Conservation (phyloP, 2,329 filamentous ascomycete species). For the Diplocarpon rosae region DNA sequence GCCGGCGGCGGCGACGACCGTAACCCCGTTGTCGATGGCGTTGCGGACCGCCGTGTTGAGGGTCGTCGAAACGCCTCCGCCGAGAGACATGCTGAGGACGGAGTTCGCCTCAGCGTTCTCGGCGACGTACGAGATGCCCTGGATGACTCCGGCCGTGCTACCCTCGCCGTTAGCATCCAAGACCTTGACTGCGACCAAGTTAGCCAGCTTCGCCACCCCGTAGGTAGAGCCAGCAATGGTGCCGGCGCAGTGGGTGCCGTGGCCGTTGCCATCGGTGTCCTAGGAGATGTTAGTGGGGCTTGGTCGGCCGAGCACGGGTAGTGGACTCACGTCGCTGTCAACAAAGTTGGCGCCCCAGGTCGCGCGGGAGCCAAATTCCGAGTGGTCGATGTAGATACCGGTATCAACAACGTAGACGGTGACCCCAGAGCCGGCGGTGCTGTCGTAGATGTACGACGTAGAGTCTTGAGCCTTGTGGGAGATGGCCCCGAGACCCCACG, state of each 20-base stretch:
- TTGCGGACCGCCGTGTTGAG: conserved; percentile 40
- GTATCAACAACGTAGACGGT: conserved; percentile 30
- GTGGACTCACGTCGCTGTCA: conserved; percentile 19
- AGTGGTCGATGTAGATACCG: conserved; percentile 28
- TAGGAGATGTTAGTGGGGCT: conserved; percentile 11
- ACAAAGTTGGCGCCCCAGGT: conserved; percentile 27
- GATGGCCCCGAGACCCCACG: conserved; percentile 28
- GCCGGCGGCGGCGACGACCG: conserved; percentile 44
- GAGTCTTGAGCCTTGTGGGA: conserved; percentile 21
- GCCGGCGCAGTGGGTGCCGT: conserved; percentile 34
- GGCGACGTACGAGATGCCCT: conserved; percentile 30
- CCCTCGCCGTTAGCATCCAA: conserved; percentile 26
- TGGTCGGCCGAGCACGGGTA: no score
- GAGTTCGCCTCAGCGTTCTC: conserved; percentile 27
- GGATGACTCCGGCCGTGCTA: conserved; percentile 28
- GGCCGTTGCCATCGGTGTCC: conserved; percentile 30
- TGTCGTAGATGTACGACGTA: conserved; percentile 27
- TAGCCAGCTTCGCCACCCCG: conserved; percentile 31
- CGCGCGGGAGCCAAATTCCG: conserved; percentile 29
- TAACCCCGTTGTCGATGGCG: conserved; percentile 36
- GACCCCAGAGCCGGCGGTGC: conserved; percentile 26
- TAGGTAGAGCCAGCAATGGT: conserved; percentile 31
- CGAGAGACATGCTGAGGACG: conserved; percentile 46
- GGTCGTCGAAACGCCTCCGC: conserved; percentile 33
- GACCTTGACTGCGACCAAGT: conserved; percentile 32